A percentile compares a stretch with the other conserved stretches of the same genome.
Conservation (phyloP, 1,284 basidiomycete genomes). For the Cryptococcus jaspeensis region DNA sequence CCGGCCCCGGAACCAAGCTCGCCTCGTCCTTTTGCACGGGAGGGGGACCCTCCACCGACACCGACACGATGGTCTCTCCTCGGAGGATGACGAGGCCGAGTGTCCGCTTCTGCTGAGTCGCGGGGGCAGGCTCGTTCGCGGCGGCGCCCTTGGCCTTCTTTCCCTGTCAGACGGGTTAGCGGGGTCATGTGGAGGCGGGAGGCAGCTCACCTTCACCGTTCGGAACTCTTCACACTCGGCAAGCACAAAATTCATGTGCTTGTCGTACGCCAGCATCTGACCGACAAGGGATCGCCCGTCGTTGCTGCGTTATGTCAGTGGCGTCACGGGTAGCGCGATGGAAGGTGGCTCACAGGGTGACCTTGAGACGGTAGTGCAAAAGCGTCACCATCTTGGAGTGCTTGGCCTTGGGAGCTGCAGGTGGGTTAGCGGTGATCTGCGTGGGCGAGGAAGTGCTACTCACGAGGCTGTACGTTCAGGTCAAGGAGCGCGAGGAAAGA, state of each 20-base stretch:
- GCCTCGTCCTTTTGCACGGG: constrained; percentile 88
- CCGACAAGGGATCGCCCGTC: constrained; percentile 94
- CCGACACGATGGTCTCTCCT: constrained; percentile 93
- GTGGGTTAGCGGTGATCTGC: background rate
- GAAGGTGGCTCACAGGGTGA: constrained; percentile 66
- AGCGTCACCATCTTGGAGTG: constrained; percentile 97
- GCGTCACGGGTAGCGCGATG: background rate
- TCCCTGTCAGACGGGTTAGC: constrained; percentile 27
- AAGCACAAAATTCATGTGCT: constrained; percentile 98
- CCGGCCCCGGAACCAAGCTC: constrained; percentile 70
- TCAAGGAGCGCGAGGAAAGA: background rate
- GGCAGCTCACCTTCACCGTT: constrained; percentile 59
- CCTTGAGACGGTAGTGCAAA: constrained; percentile 95
- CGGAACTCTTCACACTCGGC: constrained; percentile 97
- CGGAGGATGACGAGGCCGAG: constrained; percentile 93
- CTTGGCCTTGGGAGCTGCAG: constrained; percentile 74
- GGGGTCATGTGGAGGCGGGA: background rate
- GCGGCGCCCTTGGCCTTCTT: constrained; percentile 50
- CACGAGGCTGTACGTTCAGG: constrained; percentile 25
- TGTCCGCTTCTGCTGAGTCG: constrained; percentile 94
- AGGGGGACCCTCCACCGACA: constrained; percentile 94
- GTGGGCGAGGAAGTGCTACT: constrained; percentile 8
- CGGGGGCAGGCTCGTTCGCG: constrained; percentile 61
- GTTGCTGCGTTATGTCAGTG: constrained; percentile 56
- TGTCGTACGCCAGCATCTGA: constrained; percentile 99